Evolutionary conservation across 176 grass and related monocot genomes (phyloP), one percentile per base, ranked within the genome.

Genomic region (Alopecurus myosuroides): DNA sequence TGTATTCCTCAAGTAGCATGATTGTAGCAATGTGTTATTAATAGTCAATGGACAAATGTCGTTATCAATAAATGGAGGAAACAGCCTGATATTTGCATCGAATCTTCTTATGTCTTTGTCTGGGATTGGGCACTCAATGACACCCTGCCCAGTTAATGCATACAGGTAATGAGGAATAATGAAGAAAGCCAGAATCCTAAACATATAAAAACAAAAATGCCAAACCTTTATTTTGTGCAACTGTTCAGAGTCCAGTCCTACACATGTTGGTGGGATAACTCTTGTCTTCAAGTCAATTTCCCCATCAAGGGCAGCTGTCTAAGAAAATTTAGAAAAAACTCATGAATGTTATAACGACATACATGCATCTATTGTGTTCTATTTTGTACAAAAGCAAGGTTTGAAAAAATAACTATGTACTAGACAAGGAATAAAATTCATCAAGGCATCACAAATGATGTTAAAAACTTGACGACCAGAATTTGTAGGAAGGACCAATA

Each of bases 31-130:
- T 72, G 95, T 95, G 85, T 98, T 98, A 86, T 92, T 91, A 85
- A 98, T 98, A 60, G 86, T 95, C 74, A 98, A 77, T 52, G 95
- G 95, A 74, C 85, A 98, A 81, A 88, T 82, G 42, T 93, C 93
- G 18, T 98, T 98, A 88, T 98, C 92, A 70, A 95, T 91, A 88
- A 98, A 98, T 84, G 95, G 95, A 90, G 95, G 95, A 85, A 98
- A 98, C 75, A 98, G 69, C 28, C 93, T 93, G 82, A 98, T 90
- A 66, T 98, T 98, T 92, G 91, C 93, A 90, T 95, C 95, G 29
- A 98, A 98, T 98, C 95, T 92, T 85, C 95, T 88, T 35, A 98
- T 98, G 82, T 98, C 95, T 85, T 93, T 98, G 85, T 98, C 95
- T 35, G 95, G 95, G 49, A 87, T 81, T 4, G 91, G 87, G 61